phyloP scores from a whole-genome alignment of 78 protist species.

The Ministeria vibrans region DNA sequence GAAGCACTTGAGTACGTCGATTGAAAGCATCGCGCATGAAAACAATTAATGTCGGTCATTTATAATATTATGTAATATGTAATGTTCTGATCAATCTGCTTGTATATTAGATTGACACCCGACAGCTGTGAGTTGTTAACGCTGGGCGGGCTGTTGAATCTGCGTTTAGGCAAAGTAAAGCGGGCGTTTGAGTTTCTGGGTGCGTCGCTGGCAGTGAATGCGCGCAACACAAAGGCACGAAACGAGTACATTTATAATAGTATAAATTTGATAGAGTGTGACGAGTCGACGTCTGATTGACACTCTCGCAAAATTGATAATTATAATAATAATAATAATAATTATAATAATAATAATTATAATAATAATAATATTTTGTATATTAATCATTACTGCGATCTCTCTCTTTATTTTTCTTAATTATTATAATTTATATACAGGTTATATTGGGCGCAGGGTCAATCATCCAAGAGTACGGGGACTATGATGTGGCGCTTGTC shows the following conservation, averaged over 20 bases:
- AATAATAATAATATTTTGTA: background rate
- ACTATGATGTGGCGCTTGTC: constrained; percentile 73
- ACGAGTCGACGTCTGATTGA: background rate
- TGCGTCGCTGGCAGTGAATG: constrained; percentile 62
- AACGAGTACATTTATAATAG: background rate
- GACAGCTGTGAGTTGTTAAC: constrained; percentile 71
- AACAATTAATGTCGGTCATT: background rate
- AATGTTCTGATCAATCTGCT: background rate
- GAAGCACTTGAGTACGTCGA: background rate
- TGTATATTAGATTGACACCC: constrained; percentile 31
- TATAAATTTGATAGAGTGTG: background rate
- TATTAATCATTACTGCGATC: background rate
- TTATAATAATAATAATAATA: background rate
- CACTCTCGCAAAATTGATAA: background rate
- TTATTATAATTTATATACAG: constrained; percentile 1
- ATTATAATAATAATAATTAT: background rate
- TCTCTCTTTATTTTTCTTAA: background rate
- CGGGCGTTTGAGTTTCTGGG: constrained; percentile 71
- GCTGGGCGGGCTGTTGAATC: constrained; percentile 55
- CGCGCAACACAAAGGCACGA: constrained; percentile 43
- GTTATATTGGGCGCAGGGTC: constrained; percentile 78
- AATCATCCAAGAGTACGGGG: constrained; percentile 58
- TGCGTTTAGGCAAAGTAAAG: constrained; percentile 43
- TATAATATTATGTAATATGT: too few relatives aligned
- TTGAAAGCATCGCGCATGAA: background rate